Conservation (phyloP, 23 red algal genomes). For the Rhodosorus marinus region DNA sequence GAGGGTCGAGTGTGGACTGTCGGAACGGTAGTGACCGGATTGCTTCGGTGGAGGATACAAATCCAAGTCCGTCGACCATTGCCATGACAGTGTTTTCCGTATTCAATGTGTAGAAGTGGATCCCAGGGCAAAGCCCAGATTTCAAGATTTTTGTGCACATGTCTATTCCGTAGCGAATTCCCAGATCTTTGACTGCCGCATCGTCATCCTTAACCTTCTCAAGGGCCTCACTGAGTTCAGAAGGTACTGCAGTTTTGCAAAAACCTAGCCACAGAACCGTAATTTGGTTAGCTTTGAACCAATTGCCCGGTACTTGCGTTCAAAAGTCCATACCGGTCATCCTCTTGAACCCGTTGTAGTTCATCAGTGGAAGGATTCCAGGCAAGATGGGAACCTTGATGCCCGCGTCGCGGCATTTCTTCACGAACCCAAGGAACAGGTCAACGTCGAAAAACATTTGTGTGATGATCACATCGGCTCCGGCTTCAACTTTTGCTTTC, state of each 20-base stretch:
- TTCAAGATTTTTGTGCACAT: constrained; percentile 90
- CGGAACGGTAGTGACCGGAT: constrained; percentile 97
- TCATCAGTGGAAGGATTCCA: constrained; percentile 91
- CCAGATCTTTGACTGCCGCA: constrained; percentile 83
- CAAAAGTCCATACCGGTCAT: no score
- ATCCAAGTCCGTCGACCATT: constrained; percentile 67
- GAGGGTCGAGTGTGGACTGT: constrained; percentile 72
- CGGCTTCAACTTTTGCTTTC: constrained; percentile 85
- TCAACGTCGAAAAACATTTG: constrained; percentile 99
- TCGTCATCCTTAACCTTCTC: constrained; percentile 88
- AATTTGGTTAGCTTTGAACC: no score
- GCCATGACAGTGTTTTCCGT: constrained; percentile 81
- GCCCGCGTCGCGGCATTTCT: constrained; percentile 39
- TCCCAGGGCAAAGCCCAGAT: constrained; percentile 53
- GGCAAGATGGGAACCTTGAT: constrained; percentile 90
- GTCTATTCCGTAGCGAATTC: constrained; percentile 52
- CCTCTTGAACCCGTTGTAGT: constrained; percentile 86
- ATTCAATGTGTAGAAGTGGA: constrained; percentile 98
- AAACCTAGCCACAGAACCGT: no score
- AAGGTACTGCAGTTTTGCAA: constrained; percentile 73
- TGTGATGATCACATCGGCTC: constrained; percentile 93
- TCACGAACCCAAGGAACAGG: constrained; percentile 64
- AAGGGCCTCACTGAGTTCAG: constrained; percentile 39
- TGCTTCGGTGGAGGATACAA: constrained; percentile 71
- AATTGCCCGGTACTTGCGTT: no score